Evolutionary conservation across 2,329 filamentous ascomycete species (phyloP).

Genomic region (Pseudopyricularia javanii): DNA sequence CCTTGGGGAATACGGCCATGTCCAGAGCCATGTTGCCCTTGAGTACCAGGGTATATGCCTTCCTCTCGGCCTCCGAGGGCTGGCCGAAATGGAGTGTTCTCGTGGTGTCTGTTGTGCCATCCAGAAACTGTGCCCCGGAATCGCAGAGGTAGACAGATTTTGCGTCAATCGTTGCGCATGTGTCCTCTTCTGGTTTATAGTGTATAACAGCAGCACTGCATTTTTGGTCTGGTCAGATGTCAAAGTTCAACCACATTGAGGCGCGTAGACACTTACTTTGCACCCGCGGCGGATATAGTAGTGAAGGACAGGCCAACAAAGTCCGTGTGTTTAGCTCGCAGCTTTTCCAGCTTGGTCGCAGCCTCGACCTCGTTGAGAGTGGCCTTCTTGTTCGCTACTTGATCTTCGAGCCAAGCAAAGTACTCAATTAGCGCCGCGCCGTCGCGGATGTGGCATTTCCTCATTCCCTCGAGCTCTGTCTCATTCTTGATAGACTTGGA

Average conservation of each 20-base stretch:
- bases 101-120: slow-evolving; percentile 94
- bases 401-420: slow-evolving; percentile 93
- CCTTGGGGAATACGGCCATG: slow-evolving; percentile 79
- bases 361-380: slow-evolving; percentile 77
- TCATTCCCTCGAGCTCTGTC: slow-evolving; percentile 82
- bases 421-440: slow-evolving; percentile 84
- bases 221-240: not conserved
- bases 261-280: slow-evolving; percentile 38
- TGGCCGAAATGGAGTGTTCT: slow-evolving; percentile 84
- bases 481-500: slow-evolving; percentile 93
- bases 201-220: slow-evolving; percentile 85
- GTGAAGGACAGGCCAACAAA: slow-evolving; percentile 89
- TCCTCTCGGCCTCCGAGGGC: slow-evolving; percentile 71
- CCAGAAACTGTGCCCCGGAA: slow-evolving; percentile 89
- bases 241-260: not conserved
- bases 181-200: slow-evolving; percentile 77
- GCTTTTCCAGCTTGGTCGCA: slow-evolving; percentile 78
- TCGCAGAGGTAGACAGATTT: slow-evolving; percentile 87
- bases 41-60: slow-evolving; percentile 84
- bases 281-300: slow-evolving; percentile 88
- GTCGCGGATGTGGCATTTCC: slow-evolving; percentile 84
- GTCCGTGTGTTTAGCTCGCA: slow-evolving; percentile 54
- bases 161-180: slow-evolving; percentile 73
- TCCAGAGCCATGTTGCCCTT: slow-evolving; percentile 91
- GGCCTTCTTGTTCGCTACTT: slow-evolving; percentile 61